Percentiles rank a stretch among this genome's conserved stretches.
These are phyloP conservation scores for Blepharisma japonicum DNA, from an alignment of 73 alveolate species.

Conservation along the genomic window DNA sequence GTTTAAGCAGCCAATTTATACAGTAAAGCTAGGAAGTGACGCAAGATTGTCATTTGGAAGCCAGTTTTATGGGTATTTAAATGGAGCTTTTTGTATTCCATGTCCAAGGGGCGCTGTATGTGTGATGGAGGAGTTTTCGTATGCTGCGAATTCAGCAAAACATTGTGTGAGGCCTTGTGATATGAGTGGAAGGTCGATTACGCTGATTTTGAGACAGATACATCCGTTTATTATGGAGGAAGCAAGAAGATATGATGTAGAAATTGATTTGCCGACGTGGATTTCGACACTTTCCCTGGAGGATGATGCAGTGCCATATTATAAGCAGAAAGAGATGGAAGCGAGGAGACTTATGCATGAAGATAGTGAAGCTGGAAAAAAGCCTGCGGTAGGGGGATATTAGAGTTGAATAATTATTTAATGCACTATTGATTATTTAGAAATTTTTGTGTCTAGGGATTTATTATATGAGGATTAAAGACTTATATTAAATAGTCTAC, in stretches of 20 bases:
- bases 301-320: conserved; percentile 63
- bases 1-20: conserved; percentile 77
- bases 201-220: conserved; percentile 75
- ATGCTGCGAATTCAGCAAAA: conserved; percentile 83
- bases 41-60: conserved; percentile 79
- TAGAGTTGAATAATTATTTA: no score
- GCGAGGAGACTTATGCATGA: conserved; percentile 52
- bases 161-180: conserved; percentile 91
- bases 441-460: no score
- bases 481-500: no score
- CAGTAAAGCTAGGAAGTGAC: conserved; percentile 72
- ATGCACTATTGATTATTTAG: no score
- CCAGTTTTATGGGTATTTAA: conserved; percentile 73
- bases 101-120: conserved; percentile 78
- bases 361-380: conserved; percentile 31
- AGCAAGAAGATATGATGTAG: conserved; percentile 66
- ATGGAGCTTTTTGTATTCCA: conserved; percentile 74
- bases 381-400: no score
- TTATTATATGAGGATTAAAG: no score
- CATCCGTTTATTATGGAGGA: conserved; percentile 45
- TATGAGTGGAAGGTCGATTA: conserved; percentile 84
- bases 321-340: conserved; percentile 61
- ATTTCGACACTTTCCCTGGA: conserved; percentile 55
- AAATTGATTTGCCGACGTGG: conserved; percentile 74
- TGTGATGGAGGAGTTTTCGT: conserved; percentile 75